phyloP scores from a whole-genome alignment of 1,284 basidiomycete genomes.

The Ceratobasidium sp. region DNA sequence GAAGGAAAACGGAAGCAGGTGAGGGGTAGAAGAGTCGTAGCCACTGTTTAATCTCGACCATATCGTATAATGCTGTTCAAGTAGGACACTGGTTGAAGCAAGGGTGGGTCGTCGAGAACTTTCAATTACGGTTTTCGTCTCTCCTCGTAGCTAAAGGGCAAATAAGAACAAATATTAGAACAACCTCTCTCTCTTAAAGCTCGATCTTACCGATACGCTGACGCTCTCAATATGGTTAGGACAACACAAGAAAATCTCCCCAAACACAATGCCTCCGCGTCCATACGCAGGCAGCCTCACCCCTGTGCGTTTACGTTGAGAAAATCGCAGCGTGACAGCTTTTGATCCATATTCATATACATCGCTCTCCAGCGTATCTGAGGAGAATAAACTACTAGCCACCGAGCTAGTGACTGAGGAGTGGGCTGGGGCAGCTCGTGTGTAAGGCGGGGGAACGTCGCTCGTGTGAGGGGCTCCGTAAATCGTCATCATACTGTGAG shows the following conservation, averaged over 20 bases:
- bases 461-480: not conserved
- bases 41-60: not conserved
- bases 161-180: not conserved
- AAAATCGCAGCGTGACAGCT: constrained; percentile 16
- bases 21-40: not conserved
- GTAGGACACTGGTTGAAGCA: not conserved
- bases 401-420: constrained; percentile 8
- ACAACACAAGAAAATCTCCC: constrained; percentile 17
- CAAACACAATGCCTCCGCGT: constrained; percentile 1
- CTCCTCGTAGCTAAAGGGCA: constrained; percentile 12
- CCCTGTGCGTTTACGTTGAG: not conserved
- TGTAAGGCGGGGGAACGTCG: constrained; percentile 24
- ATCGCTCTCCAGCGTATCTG: not conserved
- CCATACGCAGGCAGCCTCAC: constrained; percentile 35
- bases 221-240: constrained; percentile 19
- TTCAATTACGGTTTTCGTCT: constrained; percentile 32
- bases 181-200: too few relatives aligned
- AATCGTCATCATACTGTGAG: not conserved
- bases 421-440: not conserved
- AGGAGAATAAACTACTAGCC: constrained; percentile 30
- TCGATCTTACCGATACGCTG: constrained; percentile 18
- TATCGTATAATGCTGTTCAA: not conserved
- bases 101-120: constrained; percentile 19
- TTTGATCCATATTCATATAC: constrained; percentile 22
- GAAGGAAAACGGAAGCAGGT: constrained; percentile 19